Conservation (phyloP, 2,329 filamentous ascomycete species). For the Xylogone sp. region DNA sequence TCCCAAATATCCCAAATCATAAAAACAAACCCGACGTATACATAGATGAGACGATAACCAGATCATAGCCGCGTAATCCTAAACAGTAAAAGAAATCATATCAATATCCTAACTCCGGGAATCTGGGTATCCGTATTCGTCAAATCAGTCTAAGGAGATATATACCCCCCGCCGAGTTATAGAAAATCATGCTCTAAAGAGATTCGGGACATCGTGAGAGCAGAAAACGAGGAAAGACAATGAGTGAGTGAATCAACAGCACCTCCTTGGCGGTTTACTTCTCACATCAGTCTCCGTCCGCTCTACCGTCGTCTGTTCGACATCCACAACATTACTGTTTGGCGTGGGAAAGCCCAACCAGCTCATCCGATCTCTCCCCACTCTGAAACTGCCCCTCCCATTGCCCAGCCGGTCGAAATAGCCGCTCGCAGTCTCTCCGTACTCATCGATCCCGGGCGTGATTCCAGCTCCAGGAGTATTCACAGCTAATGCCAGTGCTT, state of each 20-base stretch:
- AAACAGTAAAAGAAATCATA: too few relatives aligned
- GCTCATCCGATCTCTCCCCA: constrained; percentile 59
- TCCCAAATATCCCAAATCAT: too few relatives aligned
- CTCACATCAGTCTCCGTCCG: constrained; percentile 18
- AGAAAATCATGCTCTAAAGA: too few relatives aligned
- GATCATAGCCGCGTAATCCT: too few relatives aligned
- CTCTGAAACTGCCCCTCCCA: constrained; percentile 55
- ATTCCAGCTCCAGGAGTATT: constrained; percentile 36
- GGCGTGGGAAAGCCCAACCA: constrained; percentile 59
- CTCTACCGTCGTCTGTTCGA: constrained; percentile 17
- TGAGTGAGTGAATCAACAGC: constrained; percentile 12
- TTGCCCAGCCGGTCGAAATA: constrained; percentile 43
- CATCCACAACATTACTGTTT: constrained; percentile 32
- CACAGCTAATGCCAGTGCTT: constrained; percentile 41
- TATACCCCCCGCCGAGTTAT: too few relatives aligned
- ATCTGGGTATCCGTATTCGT: too few relatives aligned
- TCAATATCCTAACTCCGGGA: too few relatives aligned
- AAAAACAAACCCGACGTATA: too few relatives aligned
- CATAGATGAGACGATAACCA: too few relatives aligned
- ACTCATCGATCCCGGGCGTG: constrained; percentile 27
- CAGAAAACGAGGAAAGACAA: too few relatives aligned
- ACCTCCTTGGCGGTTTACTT: constrained; percentile 27
- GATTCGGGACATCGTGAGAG: too few relatives aligned
- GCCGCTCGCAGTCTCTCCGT: constrained; percentile 17
- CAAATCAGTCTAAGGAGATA: too few relatives aligned